phyloP scores from a whole-genome alignment of 2,329 filamentous ascomycete species.

The Tolypocladium cylindrosporum region DNA sequence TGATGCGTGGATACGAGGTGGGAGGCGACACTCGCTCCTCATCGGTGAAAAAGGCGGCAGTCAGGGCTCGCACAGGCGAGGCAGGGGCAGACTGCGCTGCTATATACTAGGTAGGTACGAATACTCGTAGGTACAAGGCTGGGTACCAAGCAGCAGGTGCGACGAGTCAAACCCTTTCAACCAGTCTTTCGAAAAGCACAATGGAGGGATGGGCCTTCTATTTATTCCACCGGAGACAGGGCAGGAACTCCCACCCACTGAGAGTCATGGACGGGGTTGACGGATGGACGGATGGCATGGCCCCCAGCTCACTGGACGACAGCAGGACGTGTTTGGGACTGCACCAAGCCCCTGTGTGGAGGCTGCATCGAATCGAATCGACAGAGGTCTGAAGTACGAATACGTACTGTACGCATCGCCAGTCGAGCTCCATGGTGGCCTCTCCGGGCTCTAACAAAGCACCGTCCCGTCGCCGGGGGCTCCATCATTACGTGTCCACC shows the following conservation, averaged over 20 bases:
- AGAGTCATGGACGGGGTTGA: not conserved
- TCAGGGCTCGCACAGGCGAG: not conserved
- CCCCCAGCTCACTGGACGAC: not conserved
- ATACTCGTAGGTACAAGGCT: not conserved
- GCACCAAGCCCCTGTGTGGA: not conserved
- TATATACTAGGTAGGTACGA: not conserved
- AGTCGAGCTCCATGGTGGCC: not conserved
- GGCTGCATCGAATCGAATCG: not conserved
- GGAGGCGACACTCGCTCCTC: not conserved
- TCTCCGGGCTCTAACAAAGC: not conserved
- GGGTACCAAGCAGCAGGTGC: not conserved
- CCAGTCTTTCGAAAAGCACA: not conserved
- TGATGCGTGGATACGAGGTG: slow-evolving; percentile 4
- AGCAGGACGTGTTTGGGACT: not conserved
- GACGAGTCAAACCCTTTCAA: not conserved
- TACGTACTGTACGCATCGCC: not conserved
- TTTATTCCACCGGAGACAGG: not conserved
- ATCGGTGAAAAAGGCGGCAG: not conserved
- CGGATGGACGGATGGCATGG: not conserved
- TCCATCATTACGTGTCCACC: not conserved
- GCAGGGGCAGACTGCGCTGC: not conserved
- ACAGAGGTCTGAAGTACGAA: not conserved
- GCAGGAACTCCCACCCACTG: not conserved
- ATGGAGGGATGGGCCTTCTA: too few relatives aligned
- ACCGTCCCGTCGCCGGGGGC: not conserved